These are phyloP conservation scores for Lachnum nothofagi DNA, from an alignment of 2,329 filamentous ascomycete genomes.

Conservation along the genomic window DNA sequence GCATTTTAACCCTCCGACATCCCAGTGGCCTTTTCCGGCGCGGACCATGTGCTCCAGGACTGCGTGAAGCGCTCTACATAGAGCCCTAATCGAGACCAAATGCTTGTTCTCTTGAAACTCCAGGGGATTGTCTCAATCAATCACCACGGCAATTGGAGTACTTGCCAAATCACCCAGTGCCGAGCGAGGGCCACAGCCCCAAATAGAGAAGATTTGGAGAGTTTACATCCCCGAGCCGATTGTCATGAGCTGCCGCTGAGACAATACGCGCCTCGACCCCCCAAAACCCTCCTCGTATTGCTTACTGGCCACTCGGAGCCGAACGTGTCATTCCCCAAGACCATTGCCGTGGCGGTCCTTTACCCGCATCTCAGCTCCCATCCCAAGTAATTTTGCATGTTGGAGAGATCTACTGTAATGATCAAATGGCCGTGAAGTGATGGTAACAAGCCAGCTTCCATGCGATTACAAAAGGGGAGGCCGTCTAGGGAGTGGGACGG, in stretches of 20 bases:
- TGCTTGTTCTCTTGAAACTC: background rate
- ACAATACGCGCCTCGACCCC: conserved; percentile 14
- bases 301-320: background rate
- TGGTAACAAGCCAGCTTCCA: too few species aligned
- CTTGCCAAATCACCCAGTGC: background rate
- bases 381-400: too few species aligned
- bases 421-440: too few species aligned
- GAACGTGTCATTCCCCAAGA: too few species aligned
- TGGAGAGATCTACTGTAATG: too few species aligned
- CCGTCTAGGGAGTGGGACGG: too few species aligned
- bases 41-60: too few species aligned
- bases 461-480: too few species aligned
- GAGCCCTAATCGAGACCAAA: background rate
- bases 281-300: conserved; percentile 13
- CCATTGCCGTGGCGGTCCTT: too few species aligned
- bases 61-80: too few species aligned
- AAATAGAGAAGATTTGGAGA: background rate
- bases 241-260: conserved; percentile 12
- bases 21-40: too few species aligned
- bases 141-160: background rate
- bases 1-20: background rate
- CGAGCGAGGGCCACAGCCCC: background rate
- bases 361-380: too few species aligned
- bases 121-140: background rate
- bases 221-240: background rate